phyloP scores from a whole-genome alignment of 192 early-diverging fungal species.

The Coemansia sp. region DNA sequence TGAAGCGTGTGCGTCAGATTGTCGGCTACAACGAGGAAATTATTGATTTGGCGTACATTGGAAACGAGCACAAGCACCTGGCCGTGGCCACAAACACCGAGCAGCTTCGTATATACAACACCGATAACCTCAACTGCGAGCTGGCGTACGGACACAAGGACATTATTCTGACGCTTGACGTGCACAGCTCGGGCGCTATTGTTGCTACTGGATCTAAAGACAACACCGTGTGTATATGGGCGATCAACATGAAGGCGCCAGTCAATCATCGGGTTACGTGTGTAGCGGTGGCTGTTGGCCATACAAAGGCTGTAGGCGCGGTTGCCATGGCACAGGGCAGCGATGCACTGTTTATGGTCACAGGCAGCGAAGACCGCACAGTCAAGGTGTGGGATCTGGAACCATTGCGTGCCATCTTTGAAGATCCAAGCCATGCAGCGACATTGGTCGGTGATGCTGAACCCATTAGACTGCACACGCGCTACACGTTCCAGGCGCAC shows the following conservation, averaged over 20 bases:
- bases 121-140: slow-evolving; percentile 75
- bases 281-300: slow-evolving; percentile 78
- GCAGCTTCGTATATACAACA: slow-evolving; percentile 85
- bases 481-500: slow-evolving; percentile 92
- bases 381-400: slow-evolving; percentile 90
- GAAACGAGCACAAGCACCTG: slow-evolving; percentile 66
- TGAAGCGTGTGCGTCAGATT: slow-evolving; percentile 76
- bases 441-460: slow-evolving; percentile 13
- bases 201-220: slow-evolving; percentile 92
- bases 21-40: slow-evolving; percentile 97
- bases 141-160: slow-evolving; percentile 88
- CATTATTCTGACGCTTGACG: slow-evolving; percentile 80
- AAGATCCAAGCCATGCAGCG: slow-evolving; percentile 15
- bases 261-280: slow-evolving; percentile 59
- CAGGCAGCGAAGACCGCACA: slow-evolving; percentile 92
- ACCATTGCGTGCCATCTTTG: slow-evolving; percentile 40
- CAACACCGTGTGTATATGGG: slow-evolving; percentile 83
- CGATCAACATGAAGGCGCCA: slow-evolving; percentile 62
- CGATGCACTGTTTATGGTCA: slow-evolving; percentile 65
- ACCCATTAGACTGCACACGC: slow-evolving; percentile 49
- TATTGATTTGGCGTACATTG: slow-evolving; percentile 81
- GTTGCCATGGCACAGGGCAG: slow-evolving; percentile 72
- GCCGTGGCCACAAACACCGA: slow-evolving; percentile 94
- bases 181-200: slow-evolving; percentile 64
- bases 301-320: slow-evolving; percentile 92